Evolutionary conservation across 202 grass and related monocot genomes (phyloP).

Genomic region (Digitaria exilis): DNA sequence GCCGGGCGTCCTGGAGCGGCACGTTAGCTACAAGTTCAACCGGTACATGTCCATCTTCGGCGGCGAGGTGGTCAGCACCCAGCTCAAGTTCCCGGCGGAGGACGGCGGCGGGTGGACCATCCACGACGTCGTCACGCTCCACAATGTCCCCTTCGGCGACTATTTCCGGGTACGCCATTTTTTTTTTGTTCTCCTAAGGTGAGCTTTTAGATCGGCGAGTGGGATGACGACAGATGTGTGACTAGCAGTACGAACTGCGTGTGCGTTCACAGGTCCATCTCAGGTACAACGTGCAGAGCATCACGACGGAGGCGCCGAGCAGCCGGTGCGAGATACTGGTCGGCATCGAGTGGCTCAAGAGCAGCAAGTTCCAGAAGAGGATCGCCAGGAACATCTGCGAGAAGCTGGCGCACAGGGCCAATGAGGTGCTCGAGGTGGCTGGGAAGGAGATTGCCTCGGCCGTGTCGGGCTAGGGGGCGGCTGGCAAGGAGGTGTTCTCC

Average conservation of each 20-base stretch:
- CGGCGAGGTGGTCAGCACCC: conserved; percentile 77
- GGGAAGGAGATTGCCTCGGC: conserved; percentile 58
- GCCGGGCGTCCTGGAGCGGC: conserved; percentile 60
- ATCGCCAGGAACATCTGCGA: conserved; percentile 71
- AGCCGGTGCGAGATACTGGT: conserved; percentile 66
- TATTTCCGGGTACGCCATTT: conserved; percentile 51
- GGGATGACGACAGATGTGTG: background rate
- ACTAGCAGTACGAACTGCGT: background rate
- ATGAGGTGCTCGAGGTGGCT: conserved; percentile 73
- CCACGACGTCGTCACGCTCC: conserved; percentile 67
- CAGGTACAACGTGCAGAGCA: conserved; percentile 51
- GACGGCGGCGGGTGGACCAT: conserved; percentile 66
- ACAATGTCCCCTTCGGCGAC: conserved; percentile 78
- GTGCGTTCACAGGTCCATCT: conserved; percentile 57
- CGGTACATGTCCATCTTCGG: conserved; percentile 79
- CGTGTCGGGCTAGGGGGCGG: background rate
- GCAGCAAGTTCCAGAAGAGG: conserved; percentile 71
- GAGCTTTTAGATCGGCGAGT: background rate
- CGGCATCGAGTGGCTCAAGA: conserved; percentile 77
- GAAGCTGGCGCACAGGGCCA: conserved; percentile 68
- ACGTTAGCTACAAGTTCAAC: conserved; percentile 73
- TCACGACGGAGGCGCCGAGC: background rate
- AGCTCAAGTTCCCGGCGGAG: conserved; percentile 52
- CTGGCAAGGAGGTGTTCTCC: background rate
- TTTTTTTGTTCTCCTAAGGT: background rate